Evolutionary conservation across 2,329 filamentous ascomycete genomes (phyloP), one percentile per base, ranked within the genome.

Genomic region (Colletotrichum godetiae): DNA sequence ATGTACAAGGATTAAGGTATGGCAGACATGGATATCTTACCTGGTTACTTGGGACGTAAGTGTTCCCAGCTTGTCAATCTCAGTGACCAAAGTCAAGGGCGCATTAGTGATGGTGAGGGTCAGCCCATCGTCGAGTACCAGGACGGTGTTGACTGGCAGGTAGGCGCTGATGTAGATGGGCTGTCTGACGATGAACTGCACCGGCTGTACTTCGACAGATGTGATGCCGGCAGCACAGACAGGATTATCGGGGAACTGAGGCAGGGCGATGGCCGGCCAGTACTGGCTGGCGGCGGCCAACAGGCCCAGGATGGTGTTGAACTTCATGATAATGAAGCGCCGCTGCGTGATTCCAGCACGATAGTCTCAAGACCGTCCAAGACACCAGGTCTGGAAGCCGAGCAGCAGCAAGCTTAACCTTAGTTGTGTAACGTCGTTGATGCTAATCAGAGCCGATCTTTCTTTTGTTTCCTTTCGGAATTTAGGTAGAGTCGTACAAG

Each of bases 81-180:
- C 62, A 24, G 72, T 74, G 52, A 74, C 33, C 27, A 74, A 22
- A 4, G 68, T 74, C 13, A 74, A 15, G 8, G 72, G 72, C 24
- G 72, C 72, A 15, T 74, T 74, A 24, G 68, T 74, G 59, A 74
- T 52, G 42, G 72, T 72, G 11, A 74, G 37, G 6, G 72, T 74
- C 12, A 74, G 58, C 33, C 68, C 72, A 46, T 72, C 68, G 19
- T 72, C 72, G 5, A 74, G 68, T 8, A 74, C 63, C 37, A 74
- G 31, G 22, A 64, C 62, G 4, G 72, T 74, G 35, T 74, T 74
- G 42, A 46, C 62, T 5, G 72, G 72, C 12, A 74, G 24, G 33
- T 62, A 74, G 5, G 68, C 72, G 68, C 72, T 74, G 68, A 74
- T 72, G 68, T 68, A 74, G 57, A 74, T 74, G 35, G 72, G 72